phyloP scores from a whole-genome alignment of 129 eudicot genomes.

The Escallonia herrerae region DNA sequence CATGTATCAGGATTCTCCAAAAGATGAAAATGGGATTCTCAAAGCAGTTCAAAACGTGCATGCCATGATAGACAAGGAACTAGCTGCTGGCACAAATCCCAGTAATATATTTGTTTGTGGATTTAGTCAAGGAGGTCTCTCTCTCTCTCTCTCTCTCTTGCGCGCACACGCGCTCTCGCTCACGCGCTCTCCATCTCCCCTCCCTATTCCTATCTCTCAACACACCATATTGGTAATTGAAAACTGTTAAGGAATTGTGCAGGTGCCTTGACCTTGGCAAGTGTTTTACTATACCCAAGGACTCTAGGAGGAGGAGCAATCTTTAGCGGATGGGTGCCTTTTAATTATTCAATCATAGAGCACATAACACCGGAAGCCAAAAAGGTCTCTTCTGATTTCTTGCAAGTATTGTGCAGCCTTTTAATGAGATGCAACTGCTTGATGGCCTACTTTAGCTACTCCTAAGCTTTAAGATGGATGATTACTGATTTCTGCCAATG shows the following conservation, averaged over 20 bases:
- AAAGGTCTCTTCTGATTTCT: conserved; percentile 34
- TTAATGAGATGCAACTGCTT: not conserved
- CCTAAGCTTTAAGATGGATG: not conserved
- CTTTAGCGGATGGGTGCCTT: conserved; percentile 98
- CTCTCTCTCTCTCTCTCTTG: too few relatives aligned
- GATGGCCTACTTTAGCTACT: not conserved
- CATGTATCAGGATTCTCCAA: conserved; percentile 61
- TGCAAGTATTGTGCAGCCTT: not conserved
- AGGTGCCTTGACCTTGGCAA: conserved; percentile 97
- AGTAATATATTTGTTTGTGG: conserved; percentile 86
- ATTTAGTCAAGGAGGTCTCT: conserved; percentile 98
- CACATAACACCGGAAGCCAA: conserved; percentile 75
- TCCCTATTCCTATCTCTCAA: not conserved
- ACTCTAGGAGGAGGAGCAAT: conserved; percentile 92
- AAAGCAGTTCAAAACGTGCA: conserved; percentile 87
- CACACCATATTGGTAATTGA: not conserved
- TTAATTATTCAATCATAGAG: conserved; percentile 58
- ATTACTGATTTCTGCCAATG: too few relatives aligned
- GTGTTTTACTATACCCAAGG: conserved; percentile 81
- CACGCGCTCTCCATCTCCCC: too few relatives aligned
- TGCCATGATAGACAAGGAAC: conserved; percentile 81
- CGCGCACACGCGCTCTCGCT: too few relatives aligned
- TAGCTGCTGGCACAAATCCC: conserved; percentile 78
- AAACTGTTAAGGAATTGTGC: conserved; percentile 14
- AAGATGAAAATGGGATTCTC: conserved; percentile 55